These are phyloP conservation scores for Curvularia sp. DNA, from an alignment of 2,329 filamentous ascomycete genomes.

Conservation along the genomic window DNA sequence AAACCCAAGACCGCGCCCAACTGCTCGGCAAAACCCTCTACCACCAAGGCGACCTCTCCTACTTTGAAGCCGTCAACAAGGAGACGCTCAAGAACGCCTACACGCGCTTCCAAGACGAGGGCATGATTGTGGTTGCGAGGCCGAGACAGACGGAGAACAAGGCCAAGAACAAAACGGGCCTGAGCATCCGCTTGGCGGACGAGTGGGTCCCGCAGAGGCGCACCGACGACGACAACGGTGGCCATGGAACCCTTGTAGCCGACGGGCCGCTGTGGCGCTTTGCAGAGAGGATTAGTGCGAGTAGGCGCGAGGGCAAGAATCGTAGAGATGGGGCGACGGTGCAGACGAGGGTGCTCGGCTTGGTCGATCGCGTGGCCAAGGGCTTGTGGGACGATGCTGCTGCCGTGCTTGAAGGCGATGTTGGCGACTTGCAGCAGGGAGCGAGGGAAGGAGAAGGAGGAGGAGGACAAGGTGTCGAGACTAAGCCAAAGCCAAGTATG, in stretches of 20 bases:
- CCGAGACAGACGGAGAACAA: slow-evolving; percentile 63
- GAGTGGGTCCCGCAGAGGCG: slow-evolving; percentile 75
- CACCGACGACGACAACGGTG: slow-evolving; percentile 62
- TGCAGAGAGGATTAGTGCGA: slow-evolving; percentile 83
- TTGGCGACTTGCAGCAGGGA: background rate
- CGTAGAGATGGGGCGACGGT: slow-evolving; percentile 91
- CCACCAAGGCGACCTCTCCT: slow-evolving; percentile 94
- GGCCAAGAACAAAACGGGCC: slow-evolving; percentile 42
- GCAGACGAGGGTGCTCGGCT: slow-evolving; percentile 76
- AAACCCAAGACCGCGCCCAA: slow-evolving; percentile 82
- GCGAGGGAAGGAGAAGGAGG: background rate
- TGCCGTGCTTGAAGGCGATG: slow-evolving; percentile 23
- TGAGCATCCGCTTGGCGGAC: slow-evolving; percentile 70
- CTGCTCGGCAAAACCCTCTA: slow-evolving; percentile 92
- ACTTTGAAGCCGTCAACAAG: slow-evolving; percentile 98
- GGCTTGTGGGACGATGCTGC: slow-evolving; percentile 66
- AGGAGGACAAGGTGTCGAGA: slow-evolving; percentile 10
- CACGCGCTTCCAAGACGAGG: slow-evolving; percentile 85
- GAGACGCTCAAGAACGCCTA: slow-evolving; percentile 96
- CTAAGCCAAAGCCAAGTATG: slow-evolving; percentile 38
- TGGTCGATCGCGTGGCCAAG: slow-evolving; percentile 77
- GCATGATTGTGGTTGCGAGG: slow-evolving; percentile 78
- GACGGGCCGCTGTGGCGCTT: slow-evolving; percentile 89
- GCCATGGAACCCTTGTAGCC: slow-evolving; percentile 65
- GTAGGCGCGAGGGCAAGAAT: slow-evolving; percentile 91